Conservation (phyloP, 495 filamentous ascomycete species). For the Aspergillus sclerotiicarbonarius region DNA sequence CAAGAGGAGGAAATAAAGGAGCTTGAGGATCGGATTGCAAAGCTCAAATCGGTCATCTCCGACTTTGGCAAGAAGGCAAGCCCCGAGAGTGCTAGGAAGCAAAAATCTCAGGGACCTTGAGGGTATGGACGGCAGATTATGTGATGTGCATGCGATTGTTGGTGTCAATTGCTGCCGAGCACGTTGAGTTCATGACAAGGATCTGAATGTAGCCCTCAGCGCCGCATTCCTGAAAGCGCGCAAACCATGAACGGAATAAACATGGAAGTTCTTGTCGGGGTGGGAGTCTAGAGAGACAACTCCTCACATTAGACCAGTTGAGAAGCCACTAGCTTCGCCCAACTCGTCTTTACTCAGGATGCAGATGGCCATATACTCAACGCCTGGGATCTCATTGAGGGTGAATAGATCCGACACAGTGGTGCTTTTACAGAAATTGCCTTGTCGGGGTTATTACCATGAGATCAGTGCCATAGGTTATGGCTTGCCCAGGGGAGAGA, state of each 20-base stretch:
- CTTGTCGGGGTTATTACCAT: not conserved
- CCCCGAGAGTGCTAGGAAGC: conserved; percentile 15
- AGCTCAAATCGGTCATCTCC: conserved; percentile 54
- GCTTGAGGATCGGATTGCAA: conserved; percentile 64
- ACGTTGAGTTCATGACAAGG: not conserved
- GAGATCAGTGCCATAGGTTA: not conserved
- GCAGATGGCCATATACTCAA: not conserved
- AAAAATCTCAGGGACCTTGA: conserved; percentile 8
- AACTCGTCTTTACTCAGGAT: not conserved
- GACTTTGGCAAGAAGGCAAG: conserved; percentile 43
- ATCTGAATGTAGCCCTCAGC: not conserved
- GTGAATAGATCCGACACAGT: not conserved
- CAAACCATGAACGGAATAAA: not conserved
- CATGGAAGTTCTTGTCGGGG: not conserved
- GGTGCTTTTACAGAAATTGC: too few species aligned
- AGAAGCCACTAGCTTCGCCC: not conserved
- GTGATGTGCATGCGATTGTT: not conserved
- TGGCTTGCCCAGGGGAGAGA: not conserved
- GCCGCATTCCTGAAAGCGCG: too few species aligned
- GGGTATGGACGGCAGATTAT: not conserved
- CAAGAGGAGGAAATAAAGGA: conserved; percentile 77
- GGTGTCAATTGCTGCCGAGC: not conserved
- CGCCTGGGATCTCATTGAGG: not conserved
- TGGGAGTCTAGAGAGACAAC: not conserved
- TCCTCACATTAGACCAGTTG: not conserved